A percentile compares a stretch with the other conserved stretches of the same genome.
Conservation (phyloP, 148 eudicot genomes). For the Diospyros lotus region DNA sequence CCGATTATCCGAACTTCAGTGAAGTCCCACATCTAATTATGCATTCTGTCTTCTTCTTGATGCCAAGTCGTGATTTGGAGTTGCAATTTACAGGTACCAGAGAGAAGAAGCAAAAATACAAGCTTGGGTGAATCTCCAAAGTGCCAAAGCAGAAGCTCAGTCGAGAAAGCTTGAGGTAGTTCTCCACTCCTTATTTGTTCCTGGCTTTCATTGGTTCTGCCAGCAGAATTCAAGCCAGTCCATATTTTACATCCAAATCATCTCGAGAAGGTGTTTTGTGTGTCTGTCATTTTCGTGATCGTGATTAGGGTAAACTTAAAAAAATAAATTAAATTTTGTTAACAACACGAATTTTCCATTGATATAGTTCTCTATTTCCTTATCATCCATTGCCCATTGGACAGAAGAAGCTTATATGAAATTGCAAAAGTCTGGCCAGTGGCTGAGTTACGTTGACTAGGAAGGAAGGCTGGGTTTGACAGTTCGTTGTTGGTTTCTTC, state of each 20-base stretch:
- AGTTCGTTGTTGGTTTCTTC: constrained; percentile 1
- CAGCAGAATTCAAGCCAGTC: neutral
- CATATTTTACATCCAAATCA: too few species aligned
- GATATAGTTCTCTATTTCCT: too few species aligned
- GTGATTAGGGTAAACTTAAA: too few species aligned
- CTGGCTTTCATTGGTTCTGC: neutral
- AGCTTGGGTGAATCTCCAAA: constrained; percentile 93
- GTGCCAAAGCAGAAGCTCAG: constrained; percentile 96
- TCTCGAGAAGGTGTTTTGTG: too few species aligned
- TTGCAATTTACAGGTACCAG: constrained; percentile 56
- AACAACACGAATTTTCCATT: too few species aligned
- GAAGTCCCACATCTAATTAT: too few species aligned
- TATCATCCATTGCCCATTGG: too few species aligned
- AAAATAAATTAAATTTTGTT: too few species aligned
- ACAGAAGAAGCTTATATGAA: too few species aligned
- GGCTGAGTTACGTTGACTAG: constrained; percentile 20
- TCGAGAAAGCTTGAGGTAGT: constrained; percentile 86
- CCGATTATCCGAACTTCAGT: too few species aligned
- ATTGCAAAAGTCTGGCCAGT: neutral
- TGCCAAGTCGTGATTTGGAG: neutral
- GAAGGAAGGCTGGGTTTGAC: constrained; percentile 9
- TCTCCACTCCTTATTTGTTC: neutral
- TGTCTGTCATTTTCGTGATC: too few species aligned
- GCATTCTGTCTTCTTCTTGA: neutral
- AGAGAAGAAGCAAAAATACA: constrained; percentile 88